Evolutionary conservation across 768 basidiomycete genomes (phyloP).

Genomic region (Amylocystis lapponica): DNA sequence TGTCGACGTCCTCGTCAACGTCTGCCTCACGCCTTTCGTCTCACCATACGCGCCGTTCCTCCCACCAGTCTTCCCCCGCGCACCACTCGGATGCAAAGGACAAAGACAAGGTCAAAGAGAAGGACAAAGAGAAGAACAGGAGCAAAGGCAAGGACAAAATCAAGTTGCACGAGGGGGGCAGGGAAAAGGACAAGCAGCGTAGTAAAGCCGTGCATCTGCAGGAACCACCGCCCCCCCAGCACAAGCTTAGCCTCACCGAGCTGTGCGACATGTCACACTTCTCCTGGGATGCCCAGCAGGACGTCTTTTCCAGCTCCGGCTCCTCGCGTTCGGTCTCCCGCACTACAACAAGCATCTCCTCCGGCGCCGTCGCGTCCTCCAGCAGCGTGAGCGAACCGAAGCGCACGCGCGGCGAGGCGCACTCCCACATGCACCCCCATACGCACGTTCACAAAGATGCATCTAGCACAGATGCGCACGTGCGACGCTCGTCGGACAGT

Average conservation of each 20-base stretch:
- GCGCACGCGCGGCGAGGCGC: too few species aligned
- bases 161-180: neutral
- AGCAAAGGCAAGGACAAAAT: neutral
- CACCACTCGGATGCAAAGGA: neutral
- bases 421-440: too few species aligned
- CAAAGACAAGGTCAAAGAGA: neutral
- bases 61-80: too few species aligned
- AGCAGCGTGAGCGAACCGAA: too few species aligned
- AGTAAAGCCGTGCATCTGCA: too few species aligned
- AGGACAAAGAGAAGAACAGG: neutral
- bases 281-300: conserved; percentile 11
- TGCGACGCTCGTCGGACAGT: too few species aligned
- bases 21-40: neutral
- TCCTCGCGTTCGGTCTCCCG: neutral
- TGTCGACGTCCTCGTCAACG: conserved; percentile 2
- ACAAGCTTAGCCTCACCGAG: conserved; percentile 19
- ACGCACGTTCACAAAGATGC: too few species aligned
- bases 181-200: too few species aligned
- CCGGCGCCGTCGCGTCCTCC: too few species aligned
- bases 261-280: conserved; percentile 12
- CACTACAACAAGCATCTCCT: too few species aligned
- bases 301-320: too few species aligned
- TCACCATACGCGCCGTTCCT: neutral
- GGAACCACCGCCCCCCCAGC: neutral
- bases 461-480: too few species aligned